phyloP scores from a whole-genome alignment of 2,329 filamentous ascomycete genomes.

The Talaromyces sp. region DNA sequence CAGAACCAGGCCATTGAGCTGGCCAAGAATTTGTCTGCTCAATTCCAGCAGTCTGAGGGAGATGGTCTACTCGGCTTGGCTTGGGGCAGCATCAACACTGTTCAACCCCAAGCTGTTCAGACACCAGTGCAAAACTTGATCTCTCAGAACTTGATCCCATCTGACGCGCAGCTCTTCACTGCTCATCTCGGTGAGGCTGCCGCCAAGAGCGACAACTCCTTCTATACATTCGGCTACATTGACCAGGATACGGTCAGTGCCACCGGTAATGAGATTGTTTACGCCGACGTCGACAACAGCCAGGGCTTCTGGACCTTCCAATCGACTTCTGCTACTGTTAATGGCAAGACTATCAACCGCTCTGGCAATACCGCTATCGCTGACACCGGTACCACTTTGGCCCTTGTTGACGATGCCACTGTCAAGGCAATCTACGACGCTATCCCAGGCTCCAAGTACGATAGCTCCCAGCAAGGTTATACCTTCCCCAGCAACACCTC shows the following conservation, averaged over 20 bases:
- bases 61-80: constrained; percentile 68
- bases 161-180: constrained; percentile 59
- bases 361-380: constrained; percentile 63
- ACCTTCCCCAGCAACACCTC: constrained; percentile 57
- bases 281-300: constrained; percentile 60
- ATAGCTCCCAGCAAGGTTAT: constrained; percentile 59
- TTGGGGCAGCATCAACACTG: constrained; percentile 62
- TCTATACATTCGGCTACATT: constrained; percentile 73
- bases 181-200: constrained; percentile 57
- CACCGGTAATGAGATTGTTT: constrained; percentile 55
- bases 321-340: constrained; percentile 57
- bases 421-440: constrained; percentile 61
- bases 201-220: constrained; percentile 48
- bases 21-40: constrained; percentile 56
- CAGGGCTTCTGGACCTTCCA: constrained; percentile 67
- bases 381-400: constrained; percentile 69
- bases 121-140: constrained; percentile 71
- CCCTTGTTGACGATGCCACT: constrained; percentile 60
- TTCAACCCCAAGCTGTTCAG: constrained; percentile 52
- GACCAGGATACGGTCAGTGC: constrained; percentile 59
- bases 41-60: constrained; percentile 56
- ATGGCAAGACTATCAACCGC: constrained; percentile 52
- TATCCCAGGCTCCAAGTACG: constrained; percentile 60
- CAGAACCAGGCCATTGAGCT: constrained; percentile 63
- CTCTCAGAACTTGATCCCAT: constrained; percentile 52